phyloP scores from a whole-genome alignment of 768 basidiomycete genomes.

The Suillus variegatus region DNA sequence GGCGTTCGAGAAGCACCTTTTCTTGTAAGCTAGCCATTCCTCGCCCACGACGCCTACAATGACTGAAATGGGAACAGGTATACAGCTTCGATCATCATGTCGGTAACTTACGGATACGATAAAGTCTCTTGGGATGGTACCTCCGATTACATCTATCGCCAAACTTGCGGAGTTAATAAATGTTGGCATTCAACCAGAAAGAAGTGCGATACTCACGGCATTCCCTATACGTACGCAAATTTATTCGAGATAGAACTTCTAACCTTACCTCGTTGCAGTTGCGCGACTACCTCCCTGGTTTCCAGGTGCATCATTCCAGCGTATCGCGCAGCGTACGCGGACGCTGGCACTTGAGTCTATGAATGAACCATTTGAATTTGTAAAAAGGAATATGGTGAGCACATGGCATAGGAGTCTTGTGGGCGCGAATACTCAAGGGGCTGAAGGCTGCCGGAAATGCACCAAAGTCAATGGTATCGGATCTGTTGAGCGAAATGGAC shows the following conservation, averaged over 20 bases:
- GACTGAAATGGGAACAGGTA: conserved; percentile 20
- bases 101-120: conserved; percentile 31
- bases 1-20: conserved; percentile 27
- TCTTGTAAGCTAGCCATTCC: conserved; percentile 14
- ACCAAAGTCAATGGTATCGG: conserved; percentile 31
- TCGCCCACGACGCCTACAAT: neutral
- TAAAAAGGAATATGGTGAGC: conserved; percentile 26
- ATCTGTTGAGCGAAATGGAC: conserved; percentile 22
- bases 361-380: conserved; percentile 31
- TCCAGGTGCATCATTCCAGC: conserved; percentile 31
- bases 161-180: conserved; percentile 22
- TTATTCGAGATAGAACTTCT: neutral
- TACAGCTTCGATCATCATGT: conserved; percentile 33
- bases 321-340: conserved; percentile 16
- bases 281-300: conserved; percentile 31
- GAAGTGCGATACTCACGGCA: conserved; percentile 26
- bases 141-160: conserved; percentile 25
- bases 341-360: conserved; percentile 25
- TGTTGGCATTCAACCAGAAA: conserved; percentile 25
- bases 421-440: neutral
- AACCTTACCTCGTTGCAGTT: conserved; percentile 18
- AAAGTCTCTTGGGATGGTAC: conserved; percentile 26
- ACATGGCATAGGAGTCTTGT: neutral
- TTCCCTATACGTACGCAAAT: conserved; percentile 30
- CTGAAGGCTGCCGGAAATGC: conserved; percentile 25